Conservation (phyloP, 768 basidiomycete genomes). For the Plicaturopsis crispa region DNA sequence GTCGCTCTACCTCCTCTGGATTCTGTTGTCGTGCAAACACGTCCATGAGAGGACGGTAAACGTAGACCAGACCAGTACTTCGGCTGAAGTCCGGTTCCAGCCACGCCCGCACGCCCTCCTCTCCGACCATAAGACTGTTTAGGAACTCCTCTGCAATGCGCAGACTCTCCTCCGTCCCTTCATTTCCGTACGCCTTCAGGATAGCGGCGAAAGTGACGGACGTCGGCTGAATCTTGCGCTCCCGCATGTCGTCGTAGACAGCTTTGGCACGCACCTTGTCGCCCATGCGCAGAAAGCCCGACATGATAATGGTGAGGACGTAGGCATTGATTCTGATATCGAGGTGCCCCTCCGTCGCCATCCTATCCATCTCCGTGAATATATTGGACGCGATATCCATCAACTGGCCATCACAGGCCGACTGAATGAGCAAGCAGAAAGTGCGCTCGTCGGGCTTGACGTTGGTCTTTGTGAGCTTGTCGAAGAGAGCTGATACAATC, state of each 20-base stretch:
- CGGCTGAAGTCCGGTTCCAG: constrained; percentile 28
- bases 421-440: constrained; percentile 71
- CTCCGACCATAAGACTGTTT: constrained; percentile 33
- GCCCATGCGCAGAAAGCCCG: constrained; percentile 55
- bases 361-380: constrained; percentile 57
- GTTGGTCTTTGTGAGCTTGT: constrained; percentile 38
- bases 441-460: constrained; percentile 55
- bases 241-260: constrained; percentile 66
- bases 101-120: constrained; percentile 30
- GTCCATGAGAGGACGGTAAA: constrained; percentile 57
- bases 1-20: constrained; percentile 48
- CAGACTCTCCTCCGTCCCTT: constrained; percentile 40
- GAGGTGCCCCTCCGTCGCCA: constrained; percentile 27
- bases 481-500: constrained; percentile 55
- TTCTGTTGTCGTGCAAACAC: constrained; percentile 36
- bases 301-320: constrained; percentile 69
- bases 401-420: constrained; percentile 66
- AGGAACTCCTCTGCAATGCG: constrained; percentile 62
- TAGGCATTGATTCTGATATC: constrained; percentile 43
- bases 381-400: constrained; percentile 62
- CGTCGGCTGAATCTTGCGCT: constrained; percentile 56
- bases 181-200: constrained; percentile 50
- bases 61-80: constrained; percentile 36
- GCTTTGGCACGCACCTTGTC: constrained; percentile 48
- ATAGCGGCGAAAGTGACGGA: constrained; percentile 65